Evolutionary conservation across 257 asterid species (phyloP).

Genomic region (Solanum virginianum): DNA sequence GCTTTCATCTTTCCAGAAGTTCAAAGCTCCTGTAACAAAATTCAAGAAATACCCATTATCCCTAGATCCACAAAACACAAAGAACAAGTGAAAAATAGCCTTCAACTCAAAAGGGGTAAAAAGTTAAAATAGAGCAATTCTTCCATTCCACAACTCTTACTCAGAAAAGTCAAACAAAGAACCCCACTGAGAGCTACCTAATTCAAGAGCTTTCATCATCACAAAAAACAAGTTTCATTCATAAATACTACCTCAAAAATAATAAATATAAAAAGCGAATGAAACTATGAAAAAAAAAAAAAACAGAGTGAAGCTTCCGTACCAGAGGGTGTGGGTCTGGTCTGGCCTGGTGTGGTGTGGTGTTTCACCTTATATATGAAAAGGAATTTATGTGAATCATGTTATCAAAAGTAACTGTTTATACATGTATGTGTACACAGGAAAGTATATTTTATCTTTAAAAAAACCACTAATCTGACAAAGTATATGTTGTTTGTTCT

Average conservation of each 20-base stretch:
- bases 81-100: not conserved
- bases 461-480: constrained; percentile 40
- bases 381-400: constrained; percentile 37
- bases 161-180: not conserved
- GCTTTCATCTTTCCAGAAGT: not conserved
- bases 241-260: not conserved
- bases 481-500: not conserved
- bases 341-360: not conserved
- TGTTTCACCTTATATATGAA: constrained; percentile 1
- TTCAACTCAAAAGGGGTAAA: not conserved
- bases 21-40: constrained; percentile 25
- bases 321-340: constrained; percentile 3
- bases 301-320: constrained; percentile 15
- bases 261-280: not conserved
- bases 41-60: constrained; percentile 18
- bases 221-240: not conserved
- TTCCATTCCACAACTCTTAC: not conserved
- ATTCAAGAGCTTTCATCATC: not conserved
- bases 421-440: not conserved
- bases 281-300: not conserved
- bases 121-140: not conserved
- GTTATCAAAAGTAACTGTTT: constrained; percentile 1
- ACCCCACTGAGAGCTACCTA: constrained; percentile 7
- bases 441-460: not conserved
- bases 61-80: constrained; percentile 31